Evolutionary conservation across 176 grass and related monocot species (phyloP), one percentile per base, ranked within the genome.

Genomic region (Leersia perrieri): DNA sequence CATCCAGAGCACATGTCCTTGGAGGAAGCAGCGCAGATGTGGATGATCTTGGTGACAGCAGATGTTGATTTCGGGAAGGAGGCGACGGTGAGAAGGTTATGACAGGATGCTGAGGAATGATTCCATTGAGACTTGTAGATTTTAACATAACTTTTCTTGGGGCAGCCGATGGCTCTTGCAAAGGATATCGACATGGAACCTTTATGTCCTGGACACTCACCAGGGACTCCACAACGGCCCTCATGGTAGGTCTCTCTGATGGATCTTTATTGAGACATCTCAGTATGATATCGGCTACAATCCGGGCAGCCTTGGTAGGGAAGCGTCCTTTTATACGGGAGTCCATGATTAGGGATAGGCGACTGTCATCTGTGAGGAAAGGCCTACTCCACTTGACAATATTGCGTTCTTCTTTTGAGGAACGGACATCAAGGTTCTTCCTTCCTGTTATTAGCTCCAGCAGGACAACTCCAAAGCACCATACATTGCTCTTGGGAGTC

Each of bases 401-500:
- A 78, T 99, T 90, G 0, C 86, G 84, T 73, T 99, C 97, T 92
- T 96, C 91, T 82, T 90, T 99, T 7, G 89, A 76, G 31, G 77
- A 88, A 30, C 77, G 85, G 3, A n/a, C 33, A 45, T 99, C 93
- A 58, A 95, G 91, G 77, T 99, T 99, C 77, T 84, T 96, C 63
- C 87, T 88, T 64, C 93, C 97, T 5, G 97, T 99, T 63, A 99
- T 92, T 86, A 99, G 75, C 80, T 99, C 97, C 30, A 99, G 89
- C n/a, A 99, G 81, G 66, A 96, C 87, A 60, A 99, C 85, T 44
- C 97, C 97, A 77, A 95, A 99, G 73, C 92, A 93, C 92, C 92
- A 99, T 31, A 99, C 97, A 0, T 99, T 99, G 82, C 92, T 95
- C 78, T 99, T 99, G 7, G 97, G 97, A 73, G 97, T 99, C 72